Evolutionary conservation across 2,329 filamentous ascomycete species (phyloP).

Genomic region (Podosphaera xanthii): DNA sequence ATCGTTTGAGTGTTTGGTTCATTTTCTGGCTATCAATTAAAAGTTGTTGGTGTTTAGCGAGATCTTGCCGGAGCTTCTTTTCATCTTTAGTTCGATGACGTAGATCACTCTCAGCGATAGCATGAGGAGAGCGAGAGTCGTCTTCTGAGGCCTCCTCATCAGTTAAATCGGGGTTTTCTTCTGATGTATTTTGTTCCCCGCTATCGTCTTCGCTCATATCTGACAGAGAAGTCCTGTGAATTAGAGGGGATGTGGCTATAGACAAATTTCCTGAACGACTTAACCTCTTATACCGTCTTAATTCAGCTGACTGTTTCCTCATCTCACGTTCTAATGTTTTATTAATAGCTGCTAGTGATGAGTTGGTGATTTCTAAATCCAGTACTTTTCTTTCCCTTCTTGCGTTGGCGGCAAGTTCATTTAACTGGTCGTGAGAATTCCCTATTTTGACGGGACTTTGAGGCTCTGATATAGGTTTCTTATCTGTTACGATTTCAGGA

Average conservation of each 20-base stretch:
- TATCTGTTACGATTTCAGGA: background rate
- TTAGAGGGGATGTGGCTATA: constrained; percentile 25
- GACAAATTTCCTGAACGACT: constrained; percentile 61
- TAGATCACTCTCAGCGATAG: constrained; percentile 21
- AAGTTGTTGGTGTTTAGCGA: constrained; percentile 72
- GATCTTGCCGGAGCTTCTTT: constrained; percentile 59
- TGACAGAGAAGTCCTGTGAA: constrained; percentile 20
- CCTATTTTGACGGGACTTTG: constrained; percentile 33
- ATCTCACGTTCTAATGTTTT: constrained; percentile 76
- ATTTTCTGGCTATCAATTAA: constrained; percentile 82
- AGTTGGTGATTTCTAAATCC: constrained; percentile 91
- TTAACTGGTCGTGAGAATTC: constrained; percentile 34
- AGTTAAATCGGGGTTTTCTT: constrained; percentile 25
- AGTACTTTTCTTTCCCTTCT: constrained; percentile 83
- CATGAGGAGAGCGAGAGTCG: constrained; percentile 19
- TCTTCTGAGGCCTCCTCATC: constrained; percentile 22
- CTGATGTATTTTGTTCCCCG: constrained; percentile 21
- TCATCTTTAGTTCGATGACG: constrained; percentile 52
- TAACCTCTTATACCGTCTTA: constrained; percentile 67
- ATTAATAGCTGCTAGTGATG: constrained; percentile 85
- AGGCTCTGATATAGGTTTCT: constrained; percentile 2
- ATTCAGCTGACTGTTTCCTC: constrained; percentile 70
- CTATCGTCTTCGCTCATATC: constrained; percentile 28
- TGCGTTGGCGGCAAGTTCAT: constrained; percentile 67
- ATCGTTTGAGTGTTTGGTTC: constrained; percentile 81